Evolutionary conservation across 495 filamentous ascomycete genomes (phyloP), one percentile per base, ranked within the genome.

Genomic region (Aspergillus bridgeri): DNA sequence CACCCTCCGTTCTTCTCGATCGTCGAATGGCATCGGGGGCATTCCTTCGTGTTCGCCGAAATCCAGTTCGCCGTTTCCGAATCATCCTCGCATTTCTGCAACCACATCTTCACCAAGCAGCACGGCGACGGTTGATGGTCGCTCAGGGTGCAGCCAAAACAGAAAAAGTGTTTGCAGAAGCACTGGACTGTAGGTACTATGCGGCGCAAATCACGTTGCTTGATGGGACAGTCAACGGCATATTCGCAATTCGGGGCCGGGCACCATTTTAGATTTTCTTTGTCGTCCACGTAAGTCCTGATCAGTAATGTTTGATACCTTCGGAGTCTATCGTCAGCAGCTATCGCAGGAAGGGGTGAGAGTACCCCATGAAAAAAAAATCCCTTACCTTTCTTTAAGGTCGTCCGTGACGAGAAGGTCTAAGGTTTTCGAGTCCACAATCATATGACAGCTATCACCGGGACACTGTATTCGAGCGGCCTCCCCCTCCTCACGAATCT

Each of bases 1-100:
- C 94, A 98, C 5, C 94, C 94, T 18, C 94, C 94, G 61, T 98
- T 98, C 81, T 98, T 98, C 77, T 98, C 94, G 49, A 98, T 98
- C 1, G 95, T 98, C 6, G 94, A 97, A 57, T 87, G 80, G 73
- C 94, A 98, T 68, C 88, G 94, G 0, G 95, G 92, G 60, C 94
- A 98, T 69, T 98, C 94, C 68, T 98, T 98, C 15, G 94, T 98
- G 68, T 98, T 96, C 42, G 94, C 94, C 0, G 94, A 96, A 55
- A 98, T 98, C 94, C 94, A 98, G 74, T 98, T 98, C 6, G 94
- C 92, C 2, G 94, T 98, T 69, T 98, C 94, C 3, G 91, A 96
- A 67, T 98, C 94, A 65, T 98, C 94, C 61, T 93, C 95, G 71
- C 94, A 98, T 67, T 98, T 98, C 79, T 98, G 92, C 15, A 98